A percentile compares a stretch with the other conserved stretches of the same genome.
These are phyloP conservation scores for Petasospora rhodanensis DNA, from an alignment of 1,139 yeast genomes.

Conservation along the genomic window DNA sequence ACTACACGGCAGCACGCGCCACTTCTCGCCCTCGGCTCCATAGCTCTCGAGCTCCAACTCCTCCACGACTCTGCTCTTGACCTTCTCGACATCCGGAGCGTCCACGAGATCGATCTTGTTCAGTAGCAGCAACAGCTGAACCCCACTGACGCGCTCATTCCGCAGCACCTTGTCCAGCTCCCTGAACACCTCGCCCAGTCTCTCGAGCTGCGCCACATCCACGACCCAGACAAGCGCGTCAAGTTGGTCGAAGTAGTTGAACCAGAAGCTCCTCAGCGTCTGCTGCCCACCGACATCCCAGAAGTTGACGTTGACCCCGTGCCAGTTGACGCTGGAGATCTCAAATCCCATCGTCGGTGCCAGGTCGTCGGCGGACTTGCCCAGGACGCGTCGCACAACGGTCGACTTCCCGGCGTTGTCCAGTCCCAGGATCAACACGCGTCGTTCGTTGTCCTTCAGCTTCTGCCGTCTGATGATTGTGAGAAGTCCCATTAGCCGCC, in stretches of 20 bases:
- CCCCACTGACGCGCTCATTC: constrained; percentile 69
- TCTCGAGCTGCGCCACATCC: constrained; percentile 55
- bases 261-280: constrained; percentile 79
- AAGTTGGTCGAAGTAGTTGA: constrained; percentile 73
- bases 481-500: constrained; percentile 65
- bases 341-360: constrained; percentile 72
- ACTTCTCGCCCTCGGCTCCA: constrained; percentile 13
- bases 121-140: constrained; percentile 49
- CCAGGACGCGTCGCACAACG: constrained; percentile 55
- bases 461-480: constrained; percentile 81
- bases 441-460: constrained; percentile 68
- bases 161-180: constrained; percentile 59
- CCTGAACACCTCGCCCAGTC: constrained; percentile 58
- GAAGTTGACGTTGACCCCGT: constrained; percentile 57
- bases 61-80: constrained; percentile 21
- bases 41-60: constrained; percentile 20
- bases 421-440: constrained; percentile 76
- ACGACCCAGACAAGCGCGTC: constrained; percentile 91
- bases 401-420: constrained; percentile 97
- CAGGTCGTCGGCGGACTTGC: constrained; percentile 42
- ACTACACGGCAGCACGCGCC: constrained; percentile 12
- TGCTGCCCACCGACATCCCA: constrained; percentile 98
- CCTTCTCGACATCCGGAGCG: constrained; percentile 17
- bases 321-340: constrained; percentile 40
- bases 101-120: constrained; percentile 56